Evolutionary conservation across 78 protist species (phyloP).

Genomic region (Dictyostelium firmibasis): DNA sequence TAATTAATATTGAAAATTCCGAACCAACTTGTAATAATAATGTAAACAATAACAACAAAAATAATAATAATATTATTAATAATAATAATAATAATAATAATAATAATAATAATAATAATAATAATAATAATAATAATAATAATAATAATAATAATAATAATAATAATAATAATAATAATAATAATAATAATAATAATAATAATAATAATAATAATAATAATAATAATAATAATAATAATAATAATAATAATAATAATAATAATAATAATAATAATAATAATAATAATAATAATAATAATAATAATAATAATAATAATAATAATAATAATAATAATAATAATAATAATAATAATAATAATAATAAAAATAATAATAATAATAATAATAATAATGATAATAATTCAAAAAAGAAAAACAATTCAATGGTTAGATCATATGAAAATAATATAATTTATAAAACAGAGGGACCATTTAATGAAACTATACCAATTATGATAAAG

Average conservation of each 20-base stretch:
- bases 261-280: not conserved
- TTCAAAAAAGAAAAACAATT: not conserved
- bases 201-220: not conserved
- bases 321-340: not conserved
- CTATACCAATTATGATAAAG: slow-evolving; percentile 2
- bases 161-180: not conserved
- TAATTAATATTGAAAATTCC: not conserved
- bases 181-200: not conserved
- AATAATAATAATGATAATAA: not conserved
- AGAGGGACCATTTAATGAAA: not conserved
- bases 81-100: not conserved
- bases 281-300: not conserved
- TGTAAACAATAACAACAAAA: too few species aligned
- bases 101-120: not conserved
- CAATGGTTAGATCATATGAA: not conserved
- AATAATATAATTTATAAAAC: not conserved
- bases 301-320: slow-evolving; percentile 1
- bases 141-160: not conserved
- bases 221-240: not conserved
- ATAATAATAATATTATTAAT: too few species aligned
- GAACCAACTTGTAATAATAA: not conserved
- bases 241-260: not conserved
- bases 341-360: not conserved
- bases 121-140: not conserved
- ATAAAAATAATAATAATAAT: not conserved